phyloP scores from a whole-genome alignment of 2,329 filamentous ascomycete species.

The Fusarium sp. region DNA sequence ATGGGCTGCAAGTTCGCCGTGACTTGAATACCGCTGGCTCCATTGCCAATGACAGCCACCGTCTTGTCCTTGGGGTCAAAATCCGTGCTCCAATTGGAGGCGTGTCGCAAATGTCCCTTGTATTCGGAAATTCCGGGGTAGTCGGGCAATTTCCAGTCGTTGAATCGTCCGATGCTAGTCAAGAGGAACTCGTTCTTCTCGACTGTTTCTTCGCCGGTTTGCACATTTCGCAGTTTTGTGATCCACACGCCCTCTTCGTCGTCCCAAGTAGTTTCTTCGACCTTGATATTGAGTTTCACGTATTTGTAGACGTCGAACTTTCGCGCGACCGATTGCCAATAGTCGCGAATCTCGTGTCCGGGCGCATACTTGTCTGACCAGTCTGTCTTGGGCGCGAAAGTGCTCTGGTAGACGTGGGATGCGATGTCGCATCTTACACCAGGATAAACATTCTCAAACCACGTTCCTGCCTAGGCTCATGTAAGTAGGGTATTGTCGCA shows the following conservation, averaged over 20 bases:
- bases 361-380: conserved; percentile 80
- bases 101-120: conserved; percentile 70
- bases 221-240: conserved; percentile 61
- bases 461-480: conserved; percentile 62
- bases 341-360: conserved; percentile 76
- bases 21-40: conserved; percentile 72
- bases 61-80: conserved; percentile 66
- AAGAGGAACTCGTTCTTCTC: conserved; percentile 73
- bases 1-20: conserved; percentile 66
- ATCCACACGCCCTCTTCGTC: conserved; percentile 68
- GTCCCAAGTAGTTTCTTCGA: conserved; percentile 71
- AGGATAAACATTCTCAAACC: conserved; percentile 72
- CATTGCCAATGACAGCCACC: conserved; percentile 75
- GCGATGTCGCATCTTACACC: conserved; percentile 79
- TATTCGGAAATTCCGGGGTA: conserved; percentile 71
- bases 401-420: conserved; percentile 78
- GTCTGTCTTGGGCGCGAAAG: conserved; percentile 76
- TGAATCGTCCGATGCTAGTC: conserved; percentile 76
- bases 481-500: neutral
- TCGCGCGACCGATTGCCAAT: conserved; percentile 74
- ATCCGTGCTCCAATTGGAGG: conserved; percentile 71
- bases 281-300: conserved; percentile 68
- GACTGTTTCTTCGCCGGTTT: conserved; percentile 56
- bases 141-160: conserved; percentile 74
- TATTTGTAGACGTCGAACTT: conserved; percentile 77